phyloP scores from a whole-genome alignment of 225 moss, liverwort and hornwort genomes.

The Bryum argenteum region DNA sequence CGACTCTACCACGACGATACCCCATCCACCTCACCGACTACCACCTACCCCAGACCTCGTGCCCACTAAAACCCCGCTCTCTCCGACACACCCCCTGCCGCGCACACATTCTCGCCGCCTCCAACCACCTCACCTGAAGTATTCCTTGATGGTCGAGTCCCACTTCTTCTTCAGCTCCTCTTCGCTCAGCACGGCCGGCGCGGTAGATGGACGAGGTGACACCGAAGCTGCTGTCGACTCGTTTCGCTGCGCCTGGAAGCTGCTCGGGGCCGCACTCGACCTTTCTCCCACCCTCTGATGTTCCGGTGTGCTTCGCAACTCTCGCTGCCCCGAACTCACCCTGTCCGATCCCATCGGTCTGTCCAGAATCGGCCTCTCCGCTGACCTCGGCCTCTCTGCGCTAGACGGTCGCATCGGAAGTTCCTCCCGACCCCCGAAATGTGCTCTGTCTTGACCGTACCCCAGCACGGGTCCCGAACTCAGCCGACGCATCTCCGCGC shows the following conservation, averaged over 20 bases:
- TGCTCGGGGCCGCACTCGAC: conserved; percentile 35
- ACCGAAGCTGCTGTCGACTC: conserved; percentile 50
- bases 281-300: conserved; percentile 52
- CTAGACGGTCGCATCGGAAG: conserved; percentile 66
- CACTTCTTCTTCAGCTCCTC: conserved; percentile 85
- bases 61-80: neutral
- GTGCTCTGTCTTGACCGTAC: conserved; percentile 59
- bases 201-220: conserved; percentile 50
- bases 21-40: neutral
- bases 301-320: conserved; percentile 61
- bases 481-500: conserved; percentile 61
- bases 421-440: conserved; percentile 66
- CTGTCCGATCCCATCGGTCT: conserved; percentile 65
- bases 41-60: neutral
- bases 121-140: conserved; percentile 63
- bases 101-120: conserved; percentile 9
- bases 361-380: conserved; percentile 81
- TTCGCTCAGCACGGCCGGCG: conserved; percentile 52
- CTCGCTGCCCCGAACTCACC: conserved; percentile 61
- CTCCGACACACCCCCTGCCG: neutral
- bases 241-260: conserved; percentile 52
- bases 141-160: conserved; percentile 64
- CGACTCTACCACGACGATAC: neutral
- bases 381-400: conserved; percentile 67
- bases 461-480: conserved; percentile 60